Conservation (phyloP, 2,329 filamentous ascomycete genomes). For the Colletotrichum sidae region DNA sequence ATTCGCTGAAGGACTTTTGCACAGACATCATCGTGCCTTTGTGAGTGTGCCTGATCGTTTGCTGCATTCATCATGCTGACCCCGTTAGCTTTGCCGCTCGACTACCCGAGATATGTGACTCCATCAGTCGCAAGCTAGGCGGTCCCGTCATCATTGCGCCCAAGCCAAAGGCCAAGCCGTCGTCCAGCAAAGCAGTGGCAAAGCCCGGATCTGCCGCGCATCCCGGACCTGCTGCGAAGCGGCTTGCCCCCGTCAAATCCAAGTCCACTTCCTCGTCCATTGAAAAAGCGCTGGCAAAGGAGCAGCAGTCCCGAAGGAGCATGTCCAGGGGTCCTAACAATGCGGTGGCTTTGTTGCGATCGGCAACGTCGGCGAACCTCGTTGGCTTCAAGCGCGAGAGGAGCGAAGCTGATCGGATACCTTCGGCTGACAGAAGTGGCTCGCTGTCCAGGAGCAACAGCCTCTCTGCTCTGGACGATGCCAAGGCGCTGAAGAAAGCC, state of each 20-base stretch:
- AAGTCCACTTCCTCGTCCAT: slow-evolving; percentile 60
- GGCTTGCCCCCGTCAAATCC: slow-evolving; percentile 52
- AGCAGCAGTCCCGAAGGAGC: slow-evolving; percentile 64
- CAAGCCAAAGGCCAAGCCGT: slow-evolving; percentile 62
- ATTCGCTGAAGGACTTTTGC: slow-evolving; percentile 81
- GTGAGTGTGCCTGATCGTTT: slow-evolving; percentile 55
- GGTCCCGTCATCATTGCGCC: slow-evolving; percentile 72
- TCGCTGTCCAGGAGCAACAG: slow-evolving; percentile 56
- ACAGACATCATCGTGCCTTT: slow-evolving; percentile 85
- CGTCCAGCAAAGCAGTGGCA: slow-evolving; percentile 51
- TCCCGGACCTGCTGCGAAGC: slow-evolving; percentile 65
- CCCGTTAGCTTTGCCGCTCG: slow-evolving; percentile 75
- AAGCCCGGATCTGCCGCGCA: slow-evolving; percentile 44
- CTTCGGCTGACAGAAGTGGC: slow-evolving; percentile 53
- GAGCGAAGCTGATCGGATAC: slow-evolving; percentile 63
- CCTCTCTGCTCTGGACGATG: slow-evolving; percentile 63
- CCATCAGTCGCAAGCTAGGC: slow-evolving; percentile 80
- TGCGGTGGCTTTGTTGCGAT: slow-evolving; percentile 74
- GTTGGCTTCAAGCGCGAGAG: slow-evolving; percentile 75
- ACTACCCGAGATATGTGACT: slow-evolving; percentile 76
- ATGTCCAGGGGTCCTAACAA: slow-evolving; percentile 68
- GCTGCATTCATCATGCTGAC: slow-evolving; percentile 47
- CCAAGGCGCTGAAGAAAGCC: slow-evolving; percentile 73
- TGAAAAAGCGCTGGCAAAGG: slow-evolving; percentile 71
- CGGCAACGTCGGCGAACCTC: slow-evolving; percentile 71